Evolutionary conservation across 192 early-diverging fungal genomes (phyloP), one percentile per base, ranked within the genome.

Genomic region (Backusella circina): DNA sequence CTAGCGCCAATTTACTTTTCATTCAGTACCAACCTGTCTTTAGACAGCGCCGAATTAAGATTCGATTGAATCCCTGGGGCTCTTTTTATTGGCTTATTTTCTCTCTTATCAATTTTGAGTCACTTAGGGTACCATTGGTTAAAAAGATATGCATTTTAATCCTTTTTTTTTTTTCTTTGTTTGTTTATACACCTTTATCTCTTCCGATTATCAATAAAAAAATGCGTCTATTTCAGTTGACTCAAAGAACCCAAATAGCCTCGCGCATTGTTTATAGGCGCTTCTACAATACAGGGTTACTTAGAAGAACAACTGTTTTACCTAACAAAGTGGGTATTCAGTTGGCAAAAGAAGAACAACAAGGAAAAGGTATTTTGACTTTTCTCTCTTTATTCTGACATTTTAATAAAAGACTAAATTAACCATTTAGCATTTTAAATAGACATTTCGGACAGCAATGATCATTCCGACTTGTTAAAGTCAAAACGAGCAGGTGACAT

Each of bases 401-500:
- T 39, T 21, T 23, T 64, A 7, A 61, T 18, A 51, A n/a, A 30
- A 38, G 15, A 3, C 16, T 8, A 21, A 54, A 32, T 47, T 70
- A 35, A 28, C 44, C 21, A 44, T 65, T 35, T 31, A 3, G 65
- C 23, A n/a, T 65, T 31, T 18, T 21, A n/a, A 23, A 13, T 44
- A 47, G 13, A 37, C 37, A 15, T 26, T 26, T 21, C 33, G 21
- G 57, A 35, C 0, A 23, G n/a, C 4, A 26, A 68, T n/a, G 67
- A n/a, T 15, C 4, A 83, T 72, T 65, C 74, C 70, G 74, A 74
- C 75, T 41, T 84, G 71, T 32, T 77, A 37, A 35, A 71, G 39
- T 37, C 78, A 12, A 32, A 64, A 54, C 36, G 82, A 69, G 32
- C 75, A 64, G 72, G 77, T 73, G 81, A 83, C 65, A 87, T 87